Conservation (phyloP, 805 yeast species). For the Ogataea glucozyma region DNA sequence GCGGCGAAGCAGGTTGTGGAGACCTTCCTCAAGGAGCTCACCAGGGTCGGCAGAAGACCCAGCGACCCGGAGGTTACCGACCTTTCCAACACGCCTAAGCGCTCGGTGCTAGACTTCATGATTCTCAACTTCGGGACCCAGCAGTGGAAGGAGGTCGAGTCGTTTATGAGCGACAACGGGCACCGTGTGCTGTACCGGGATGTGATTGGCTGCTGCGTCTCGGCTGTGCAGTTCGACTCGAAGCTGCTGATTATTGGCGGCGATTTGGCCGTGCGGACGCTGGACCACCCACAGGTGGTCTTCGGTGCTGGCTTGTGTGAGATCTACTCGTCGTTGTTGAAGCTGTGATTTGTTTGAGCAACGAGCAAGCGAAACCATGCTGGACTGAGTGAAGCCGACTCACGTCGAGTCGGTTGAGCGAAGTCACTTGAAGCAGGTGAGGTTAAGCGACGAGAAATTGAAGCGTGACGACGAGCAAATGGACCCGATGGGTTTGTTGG, state of each 20-base stretch:
- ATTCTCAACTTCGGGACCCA: conserved; percentile 24
- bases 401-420: too few species aligned
- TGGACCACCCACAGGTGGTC: conserved; percentile 6
- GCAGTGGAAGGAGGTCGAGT: conserved; percentile 24
- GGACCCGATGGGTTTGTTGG: not conserved
- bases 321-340: conserved; percentile 21
- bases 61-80: conserved; percentile 4
- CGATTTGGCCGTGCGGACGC: conserved; percentile 18
- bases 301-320: conserved; percentile 21
- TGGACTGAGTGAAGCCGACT: not conserved
- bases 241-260: conserved; percentile 25
- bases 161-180: conserved; percentile 8
- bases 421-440: too few species aligned
- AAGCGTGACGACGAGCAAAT: not conserved
- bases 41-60: not conserved
- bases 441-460: too few species aligned
- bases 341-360: conserved; percentile 13
- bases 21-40: not conserved
- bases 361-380: not conserved
- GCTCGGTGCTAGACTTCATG: conserved; percentile 10
- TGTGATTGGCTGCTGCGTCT: conserved; percentile 11
- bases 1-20: not conserved
- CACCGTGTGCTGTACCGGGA: not conserved
- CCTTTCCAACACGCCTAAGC: not conserved
- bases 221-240: conserved; percentile 23